Base-by-base conservation (phyloP, 768 basidiomycete species). In the Russula sp. region DNA sequence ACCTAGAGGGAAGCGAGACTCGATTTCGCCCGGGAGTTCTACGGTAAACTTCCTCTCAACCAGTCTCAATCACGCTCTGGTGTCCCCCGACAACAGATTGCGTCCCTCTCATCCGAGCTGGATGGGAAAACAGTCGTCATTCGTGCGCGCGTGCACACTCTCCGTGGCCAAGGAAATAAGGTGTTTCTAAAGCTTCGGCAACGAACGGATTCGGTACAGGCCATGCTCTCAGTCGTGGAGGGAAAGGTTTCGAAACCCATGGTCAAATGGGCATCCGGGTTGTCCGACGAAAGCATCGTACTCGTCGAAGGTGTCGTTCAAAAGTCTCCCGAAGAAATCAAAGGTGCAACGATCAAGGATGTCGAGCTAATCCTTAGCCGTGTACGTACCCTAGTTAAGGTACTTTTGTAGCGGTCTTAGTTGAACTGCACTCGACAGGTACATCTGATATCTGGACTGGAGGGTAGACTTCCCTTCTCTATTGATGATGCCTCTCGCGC, bases 171-270 rank as follows among this genome's bases (percentile, higher is more conserved):
- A 73, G 93, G 91, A 67, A 90, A 84, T 76, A 99, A 93, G 78
- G 90, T 90, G 55, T 99, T 99, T 76, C 75, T 98, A 56, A 86
- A 87, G 70, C 80, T 99, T 58, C 89, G 96, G 61, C 96, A 99
- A 73, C 83, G 90, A 67, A 86, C 81, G 14, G 81, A 88, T 70
- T 80, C 95, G 58, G 85, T 99, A 9, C 96, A 98, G 72, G 94
- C 89, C 39, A 76, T 98, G 43, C 77, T 96, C 63, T 74, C 78
- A 51, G 83, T 89, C 25, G 76, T 87, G 10, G 81, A 84, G 11
- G 88, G 83, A 49, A 85, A 83, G 69, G 81, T 98, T 32, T 95
- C 92, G 64, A 98, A 95, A 75, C 94, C 96, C 72, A 99, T 99
- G 97, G 83, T 93, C 42, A 97, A 93, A 75, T 98, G 90, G 88